A percentile compares a stretch with the other conserved stretches of the same genome.
Evolutionary conservation across 2,329 filamentous ascomycete species (phyloP).

Genomic region (Aspergillus sp.): DNA sequence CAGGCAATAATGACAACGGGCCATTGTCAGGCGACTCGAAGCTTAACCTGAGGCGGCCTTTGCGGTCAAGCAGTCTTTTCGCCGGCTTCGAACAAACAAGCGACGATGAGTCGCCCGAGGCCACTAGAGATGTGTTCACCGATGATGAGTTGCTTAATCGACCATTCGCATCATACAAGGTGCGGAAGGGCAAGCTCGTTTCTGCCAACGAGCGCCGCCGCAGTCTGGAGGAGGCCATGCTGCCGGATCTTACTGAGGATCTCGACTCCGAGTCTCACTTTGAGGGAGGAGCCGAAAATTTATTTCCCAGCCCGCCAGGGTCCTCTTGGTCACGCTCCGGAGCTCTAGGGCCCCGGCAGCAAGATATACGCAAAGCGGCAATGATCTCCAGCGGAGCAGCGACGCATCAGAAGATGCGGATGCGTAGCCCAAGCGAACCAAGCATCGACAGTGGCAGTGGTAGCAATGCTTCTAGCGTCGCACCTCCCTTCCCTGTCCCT

Average conservation of each 20-base stretch:
- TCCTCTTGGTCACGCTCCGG: conserved; percentile 36
- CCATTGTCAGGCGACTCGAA: conserved; percentile 62
- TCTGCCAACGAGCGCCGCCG: conserved; percentile 32
- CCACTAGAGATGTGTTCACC: conserved; percentile 36
- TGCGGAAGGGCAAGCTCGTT: conserved; percentile 45
- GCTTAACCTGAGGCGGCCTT: conserved; percentile 65
- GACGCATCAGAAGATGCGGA: conserved; percentile 63
- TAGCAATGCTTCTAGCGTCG: conserved; percentile 35
- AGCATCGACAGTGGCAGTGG: conserved; percentile 42
- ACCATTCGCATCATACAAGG: conserved; percentile 45
- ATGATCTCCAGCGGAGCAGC: conserved; percentile 78
- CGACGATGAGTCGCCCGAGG: conserved; percentile 42
- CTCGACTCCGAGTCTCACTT: conserved; percentile 30
- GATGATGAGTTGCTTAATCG: conserved; percentile 47
- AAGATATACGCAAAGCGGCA: conserved; percentile 72
- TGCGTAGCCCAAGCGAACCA: conserved; percentile 48
- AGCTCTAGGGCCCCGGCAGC: conserved; percentile 45
- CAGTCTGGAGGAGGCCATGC: conserved; percentile 33
- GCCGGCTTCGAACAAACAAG: conserved; percentile 76
- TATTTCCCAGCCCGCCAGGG: conserved; percentile 12
- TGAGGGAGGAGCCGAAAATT: conserved; percentile 14
- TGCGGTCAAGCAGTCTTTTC: conserved; percentile 80
- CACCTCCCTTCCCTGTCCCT: conserved; percentile 89
- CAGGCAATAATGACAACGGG: conserved; percentile 78
- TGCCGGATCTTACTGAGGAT: conserved; percentile 41